phyloP scores from a whole-genome alignment of 2,329 filamentous ascomycete genomes.

The Zymoseptoria crescenta region DNA sequence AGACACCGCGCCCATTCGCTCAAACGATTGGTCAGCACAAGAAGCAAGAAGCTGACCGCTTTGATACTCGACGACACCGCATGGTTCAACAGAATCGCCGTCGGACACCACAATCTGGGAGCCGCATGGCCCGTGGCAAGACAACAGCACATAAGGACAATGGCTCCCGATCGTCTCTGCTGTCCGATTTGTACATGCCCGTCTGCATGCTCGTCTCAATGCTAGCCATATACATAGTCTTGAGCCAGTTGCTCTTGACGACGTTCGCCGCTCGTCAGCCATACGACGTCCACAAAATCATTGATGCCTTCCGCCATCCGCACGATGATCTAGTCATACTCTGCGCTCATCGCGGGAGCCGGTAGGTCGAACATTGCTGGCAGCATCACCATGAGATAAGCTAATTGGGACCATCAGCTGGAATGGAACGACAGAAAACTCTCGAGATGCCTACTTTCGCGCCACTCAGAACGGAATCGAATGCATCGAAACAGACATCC shows the following conservation, averaged over 20 bases:
- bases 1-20: not conserved
- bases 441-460: constrained; percentile 15
- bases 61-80: not conserved
- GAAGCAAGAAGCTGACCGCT: not conserved
- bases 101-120: not conserved
- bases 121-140: not conserved
- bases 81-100: not conserved
- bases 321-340: constrained; percentile 12
- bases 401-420: constrained; percentile 6
- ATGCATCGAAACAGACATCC: constrained; percentile 16
- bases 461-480: constrained; percentile 4
- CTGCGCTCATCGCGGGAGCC: constrained; percentile 13
- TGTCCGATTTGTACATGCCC: not conserved
- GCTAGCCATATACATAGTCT: not conserved
- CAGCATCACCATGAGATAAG: not conserved
- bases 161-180: not conserved
- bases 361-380: not conserved
- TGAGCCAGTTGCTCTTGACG: not conserved
- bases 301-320: constrained; percentile 13
- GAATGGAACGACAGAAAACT: constrained; percentile 18
- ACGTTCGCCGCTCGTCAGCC: not conserved
- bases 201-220: not conserved
- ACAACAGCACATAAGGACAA: not conserved
- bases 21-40: not conserved
- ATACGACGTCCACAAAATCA: constrained; percentile 10